phyloP scores from a whole-genome alignment of 768 basidiomycete genomes.

The Psilocybe tampanensis region DNA sequence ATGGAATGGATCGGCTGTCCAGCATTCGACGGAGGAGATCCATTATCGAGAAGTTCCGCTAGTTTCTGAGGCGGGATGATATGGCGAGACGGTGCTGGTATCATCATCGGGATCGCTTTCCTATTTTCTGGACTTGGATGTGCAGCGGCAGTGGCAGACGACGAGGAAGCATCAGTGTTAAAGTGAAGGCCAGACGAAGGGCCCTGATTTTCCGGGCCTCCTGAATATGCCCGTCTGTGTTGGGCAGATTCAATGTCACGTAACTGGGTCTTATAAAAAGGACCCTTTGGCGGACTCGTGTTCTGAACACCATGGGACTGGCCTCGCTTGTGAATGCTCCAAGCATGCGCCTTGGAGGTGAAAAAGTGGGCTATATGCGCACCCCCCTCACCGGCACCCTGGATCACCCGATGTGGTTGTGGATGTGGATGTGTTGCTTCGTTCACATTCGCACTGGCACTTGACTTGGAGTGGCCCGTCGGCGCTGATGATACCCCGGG shows the following conservation, averaged over 20 bases:
- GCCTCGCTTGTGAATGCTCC: conserved; percentile 23
- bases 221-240: conserved; percentile 21
- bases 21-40: background rate
- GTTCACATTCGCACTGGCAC: too few species aligned
- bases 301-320: conserved; percentile 21
- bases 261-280: background rate
- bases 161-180: background rate
- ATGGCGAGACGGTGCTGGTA: conserved; percentile 13
- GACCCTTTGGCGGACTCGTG: background rate
- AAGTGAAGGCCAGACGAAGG: background rate
- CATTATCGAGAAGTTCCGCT: conserved; percentile 13
- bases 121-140: background rate
- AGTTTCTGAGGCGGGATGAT: conserved; percentile 21
- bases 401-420: background rate
- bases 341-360: conserved; percentile 12
- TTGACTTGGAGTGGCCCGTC: background rate
- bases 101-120: background rate
- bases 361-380: conserved; percentile 9
- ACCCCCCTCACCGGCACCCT: conserved; percentile 3
- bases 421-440: background rate
- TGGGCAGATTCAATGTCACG: background rate
- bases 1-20: background rate
- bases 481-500: conserved; percentile 10
- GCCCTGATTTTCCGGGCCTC: conserved; percentile 11
- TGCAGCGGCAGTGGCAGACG: background rate